Evolutionary conservation across 2,329 filamentous ascomycete species (phyloP).

Genomic region (Aspergillus floridensis): DNA sequence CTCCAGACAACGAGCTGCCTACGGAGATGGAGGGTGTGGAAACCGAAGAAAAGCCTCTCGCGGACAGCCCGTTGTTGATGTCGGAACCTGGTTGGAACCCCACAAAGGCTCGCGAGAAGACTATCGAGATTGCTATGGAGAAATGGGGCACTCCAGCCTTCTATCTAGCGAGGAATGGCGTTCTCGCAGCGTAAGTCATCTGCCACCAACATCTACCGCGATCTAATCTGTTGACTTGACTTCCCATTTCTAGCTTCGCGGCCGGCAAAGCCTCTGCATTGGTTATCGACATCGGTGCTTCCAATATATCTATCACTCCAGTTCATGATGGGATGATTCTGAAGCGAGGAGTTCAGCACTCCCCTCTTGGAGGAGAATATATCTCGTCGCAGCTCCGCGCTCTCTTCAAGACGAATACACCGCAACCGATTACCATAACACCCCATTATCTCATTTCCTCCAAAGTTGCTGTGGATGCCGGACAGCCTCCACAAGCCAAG

Average conservation of each 20-base stretch:
- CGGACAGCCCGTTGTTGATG: constrained; percentile 87
- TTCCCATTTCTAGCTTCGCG: constrained; percentile 59
- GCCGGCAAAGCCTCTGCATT: constrained; percentile 90
- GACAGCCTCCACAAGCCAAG: constrained; percentile 71
- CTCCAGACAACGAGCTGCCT: constrained; percentile 56
- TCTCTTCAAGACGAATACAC: constrained; percentile 66
- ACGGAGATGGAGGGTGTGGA: constrained; percentile 61
- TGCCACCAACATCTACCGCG: neutral
- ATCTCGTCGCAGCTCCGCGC: constrained; percentile 82
- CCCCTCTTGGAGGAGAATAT: constrained; percentile 83
- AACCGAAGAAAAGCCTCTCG: constrained; percentile 70
- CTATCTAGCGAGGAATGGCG: constrained; percentile 84
- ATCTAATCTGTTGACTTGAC: constrained; percentile 1
- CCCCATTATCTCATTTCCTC: constrained; percentile 85
- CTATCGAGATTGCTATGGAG: constrained; percentile 95
- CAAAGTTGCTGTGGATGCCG: constrained; percentile 85
- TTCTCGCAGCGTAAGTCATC: constrained; percentile 67
- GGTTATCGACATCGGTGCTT: constrained; percentile 86
- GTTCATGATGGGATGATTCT: constrained; percentile 93
- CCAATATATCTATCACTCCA: constrained; percentile 83
- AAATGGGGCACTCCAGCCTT: constrained; percentile 94
- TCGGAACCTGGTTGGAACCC: constrained; percentile 94
- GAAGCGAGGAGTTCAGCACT: constrained; percentile 83
- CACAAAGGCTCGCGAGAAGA: constrained; percentile 83
- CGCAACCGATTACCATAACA: constrained; percentile 70